phyloP scores from a whole-genome alignment of 1,139 yeast genomes.

The Pichia sp. region DNA sequence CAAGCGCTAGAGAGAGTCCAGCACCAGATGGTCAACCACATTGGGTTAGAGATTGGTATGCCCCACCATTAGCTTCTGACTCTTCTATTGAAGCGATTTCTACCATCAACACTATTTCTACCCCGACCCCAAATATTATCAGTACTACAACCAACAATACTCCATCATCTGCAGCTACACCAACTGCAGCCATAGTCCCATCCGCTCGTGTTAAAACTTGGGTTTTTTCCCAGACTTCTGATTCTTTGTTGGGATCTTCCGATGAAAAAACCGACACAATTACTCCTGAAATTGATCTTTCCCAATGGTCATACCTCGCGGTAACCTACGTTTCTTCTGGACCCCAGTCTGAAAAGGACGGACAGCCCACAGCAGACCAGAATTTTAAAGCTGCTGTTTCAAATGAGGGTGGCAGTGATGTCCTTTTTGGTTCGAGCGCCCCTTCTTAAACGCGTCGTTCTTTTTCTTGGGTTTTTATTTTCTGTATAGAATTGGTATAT shows the following conservation, averaged over 20 bases:
- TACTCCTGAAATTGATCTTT: neutral
- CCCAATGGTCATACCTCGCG: neutral
- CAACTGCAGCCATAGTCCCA: neutral
- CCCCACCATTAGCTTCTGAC: conserved; percentile 23
- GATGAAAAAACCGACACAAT: too few species aligned
- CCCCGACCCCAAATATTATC: neutral
- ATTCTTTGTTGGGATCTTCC: too few species aligned
- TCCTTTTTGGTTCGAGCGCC: conserved; percentile 1
- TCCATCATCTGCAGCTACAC: neutral
- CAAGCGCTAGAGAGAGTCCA: conserved; percentile 5
- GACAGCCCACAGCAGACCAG: neutral
- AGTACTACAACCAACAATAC: neutral
- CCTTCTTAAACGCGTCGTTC: neutral
- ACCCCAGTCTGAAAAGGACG: too few species aligned
- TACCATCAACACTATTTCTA: conserved; percentile 3
- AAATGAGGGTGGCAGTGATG: neutral
- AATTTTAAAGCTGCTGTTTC: neutral
- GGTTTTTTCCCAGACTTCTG: neutral
- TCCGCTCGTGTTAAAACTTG: neutral
- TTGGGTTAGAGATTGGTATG: conserved; percentile 35
- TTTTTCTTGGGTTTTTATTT: too few species aligned
- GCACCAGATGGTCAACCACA: conserved; percentile 22
- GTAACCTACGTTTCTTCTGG: neutral
- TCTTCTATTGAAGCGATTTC: too few species aligned
- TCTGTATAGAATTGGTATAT: too few species aligned